phyloP scores from a whole-genome alignment of 164 flowering plant species.

The Echeveria elegans region DNA sequence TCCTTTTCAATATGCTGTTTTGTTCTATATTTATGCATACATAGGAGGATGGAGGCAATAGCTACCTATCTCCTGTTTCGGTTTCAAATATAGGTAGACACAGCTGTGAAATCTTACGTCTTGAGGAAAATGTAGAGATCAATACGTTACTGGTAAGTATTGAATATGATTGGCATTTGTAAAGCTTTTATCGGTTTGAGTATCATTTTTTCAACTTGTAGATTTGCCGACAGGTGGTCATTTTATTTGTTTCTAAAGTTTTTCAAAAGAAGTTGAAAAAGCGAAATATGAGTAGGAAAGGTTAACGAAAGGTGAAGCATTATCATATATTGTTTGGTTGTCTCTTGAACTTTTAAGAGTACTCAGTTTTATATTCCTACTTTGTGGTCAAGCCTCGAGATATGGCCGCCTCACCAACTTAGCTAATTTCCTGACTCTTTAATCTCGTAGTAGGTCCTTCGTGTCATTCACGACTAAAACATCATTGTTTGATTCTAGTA shows the following conservation, averaged over 20 bases:
- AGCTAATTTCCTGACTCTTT: not conserved
- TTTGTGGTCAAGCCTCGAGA: not conserved
- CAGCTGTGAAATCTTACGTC: not conserved
- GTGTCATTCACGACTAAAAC: not conserved
- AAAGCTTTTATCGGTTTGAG: not conserved
- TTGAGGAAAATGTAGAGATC: slow-evolving; percentile 1
- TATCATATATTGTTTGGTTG: not conserved
- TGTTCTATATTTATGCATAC: not conserved
- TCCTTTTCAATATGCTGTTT: not conserved
- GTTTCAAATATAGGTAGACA: not conserved
- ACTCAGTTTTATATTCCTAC: not conserved
- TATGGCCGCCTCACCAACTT: slow-evolving; percentile 2
- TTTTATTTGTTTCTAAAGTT: not conserved
- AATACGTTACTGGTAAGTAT: not conserved
- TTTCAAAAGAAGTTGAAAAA: not conserved
- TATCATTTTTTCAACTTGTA: not conserved
- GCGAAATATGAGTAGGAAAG: not conserved
- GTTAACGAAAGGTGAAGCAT: not conserved
- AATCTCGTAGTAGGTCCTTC: not conserved
- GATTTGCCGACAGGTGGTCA: not conserved
- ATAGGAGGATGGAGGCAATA: not conserved
- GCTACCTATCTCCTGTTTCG: not conserved
- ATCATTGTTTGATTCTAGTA: not conserved
- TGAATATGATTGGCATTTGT: not conserved
- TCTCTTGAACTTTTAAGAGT: not conserved